A percentile compares a stretch with the other conserved stretches of the same genome.
Evolutionary conservation across 2,329 filamentous ascomycete genomes (phyloP).

Genomic region (Beauveria pseudobassiana): DNA sequence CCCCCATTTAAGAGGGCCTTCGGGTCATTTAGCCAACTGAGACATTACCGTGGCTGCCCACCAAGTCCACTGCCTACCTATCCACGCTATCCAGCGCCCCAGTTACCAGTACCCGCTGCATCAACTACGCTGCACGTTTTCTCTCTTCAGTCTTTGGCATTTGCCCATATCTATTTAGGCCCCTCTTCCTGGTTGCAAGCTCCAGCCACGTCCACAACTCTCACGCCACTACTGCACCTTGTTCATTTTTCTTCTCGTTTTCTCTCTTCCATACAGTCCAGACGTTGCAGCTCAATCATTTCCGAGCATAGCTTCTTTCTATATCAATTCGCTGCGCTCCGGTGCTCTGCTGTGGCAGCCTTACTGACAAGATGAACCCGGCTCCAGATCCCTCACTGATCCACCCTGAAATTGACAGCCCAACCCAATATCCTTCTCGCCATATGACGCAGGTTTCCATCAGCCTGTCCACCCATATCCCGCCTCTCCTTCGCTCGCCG

Average conservation of each 20-base stretch:
- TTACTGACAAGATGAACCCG: conserved; percentile 29
- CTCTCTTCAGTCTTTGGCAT: background rate
- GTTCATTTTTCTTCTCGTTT: background rate
- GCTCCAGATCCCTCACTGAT: conserved; percentile 48
- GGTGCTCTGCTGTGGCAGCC: conserved; percentile 1
- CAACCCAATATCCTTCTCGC: conserved; percentile 34
- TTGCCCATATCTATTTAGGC: background rate
- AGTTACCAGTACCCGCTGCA: background rate
- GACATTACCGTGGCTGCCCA: background rate
- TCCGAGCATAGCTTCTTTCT: background rate
- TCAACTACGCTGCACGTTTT: background rate
- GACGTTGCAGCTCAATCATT: background rate
- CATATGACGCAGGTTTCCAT: conserved; percentile 42
- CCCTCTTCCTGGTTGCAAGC: background rate
- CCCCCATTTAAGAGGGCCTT: background rate
- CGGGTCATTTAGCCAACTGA: conserved; percentile 7
- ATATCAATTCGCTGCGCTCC: background rate
- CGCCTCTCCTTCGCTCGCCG: conserved; percentile 56
- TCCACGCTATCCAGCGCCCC: background rate
- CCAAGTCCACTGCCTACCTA: background rate
- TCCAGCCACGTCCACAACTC: conserved; percentile 12
- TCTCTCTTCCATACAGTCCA: background rate
- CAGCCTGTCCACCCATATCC: conserved; percentile 42
- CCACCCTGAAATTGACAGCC: conserved; percentile 45
- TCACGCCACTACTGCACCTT: background rate